Conservation (phyloP, 1,284 basidiomycete species). For the Ceratobasidium sp. region DNA sequence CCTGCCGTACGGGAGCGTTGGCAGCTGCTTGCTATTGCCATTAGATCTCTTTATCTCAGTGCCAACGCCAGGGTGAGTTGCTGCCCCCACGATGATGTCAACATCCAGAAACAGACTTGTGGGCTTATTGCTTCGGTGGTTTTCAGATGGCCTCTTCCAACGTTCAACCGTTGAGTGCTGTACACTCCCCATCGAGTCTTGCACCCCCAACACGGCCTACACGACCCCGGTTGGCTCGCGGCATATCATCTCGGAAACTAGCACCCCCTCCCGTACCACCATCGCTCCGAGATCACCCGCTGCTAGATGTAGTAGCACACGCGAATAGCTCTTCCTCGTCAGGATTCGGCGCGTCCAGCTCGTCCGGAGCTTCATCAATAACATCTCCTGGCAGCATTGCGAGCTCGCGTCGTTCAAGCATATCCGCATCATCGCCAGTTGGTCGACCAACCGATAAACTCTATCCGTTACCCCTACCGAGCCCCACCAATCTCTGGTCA, state of each 20-base stretch:
- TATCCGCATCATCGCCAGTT: slow-evolving; percentile 18
- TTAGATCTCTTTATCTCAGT: not conserved
- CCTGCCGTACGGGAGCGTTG: not conserved
- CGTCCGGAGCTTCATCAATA: not conserved
- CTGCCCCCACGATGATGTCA: slow-evolving; percentile 23
- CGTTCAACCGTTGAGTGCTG: not conserved
- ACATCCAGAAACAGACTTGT: slow-evolving; percentile 14
- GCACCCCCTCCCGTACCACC: slow-evolving; percentile 28
- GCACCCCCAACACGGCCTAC: slow-evolving; percentile 12
- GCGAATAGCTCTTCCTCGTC: slow-evolving; percentile 7
- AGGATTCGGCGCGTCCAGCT: not conserved
- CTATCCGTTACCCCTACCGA: slow-evolving; percentile 11
- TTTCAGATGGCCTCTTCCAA: slow-evolving; percentile 13
- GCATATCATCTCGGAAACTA: slow-evolving; percentile 23
- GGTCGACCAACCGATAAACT: slow-evolving; percentile 11
- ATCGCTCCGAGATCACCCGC: slow-evolving; percentile 28
- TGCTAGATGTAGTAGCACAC: slow-evolving; percentile 27
- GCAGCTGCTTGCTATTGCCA: not conserved
- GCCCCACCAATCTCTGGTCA: slow-evolving; percentile 33
- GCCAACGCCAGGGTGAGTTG: slow-evolving; percentile 21
- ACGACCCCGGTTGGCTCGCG: slow-evolving; percentile 28
- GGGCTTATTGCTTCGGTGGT: slow-evolving; percentile 8
- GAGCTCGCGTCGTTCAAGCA: slow-evolving; percentile 26
- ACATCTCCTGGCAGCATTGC: slow-evolving; percentile 2
- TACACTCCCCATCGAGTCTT: not conserved